phyloP scores from a whole-genome alignment of 495 filamentous ascomycete genomes.

The Penicillium samsonianum region DNA sequence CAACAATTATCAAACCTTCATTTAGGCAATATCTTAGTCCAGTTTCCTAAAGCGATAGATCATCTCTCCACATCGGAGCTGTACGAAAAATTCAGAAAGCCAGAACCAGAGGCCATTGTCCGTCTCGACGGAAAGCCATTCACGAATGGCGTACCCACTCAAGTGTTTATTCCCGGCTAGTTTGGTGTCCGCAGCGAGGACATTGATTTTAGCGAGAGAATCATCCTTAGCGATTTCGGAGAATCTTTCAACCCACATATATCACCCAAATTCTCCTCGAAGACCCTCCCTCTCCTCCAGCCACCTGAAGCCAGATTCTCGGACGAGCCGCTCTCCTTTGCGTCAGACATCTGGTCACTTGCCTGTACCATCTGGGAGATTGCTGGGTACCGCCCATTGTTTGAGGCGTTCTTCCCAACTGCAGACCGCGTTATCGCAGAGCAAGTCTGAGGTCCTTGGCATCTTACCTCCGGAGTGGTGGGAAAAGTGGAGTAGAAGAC shows the following conservation, averaged over 20 bases:
- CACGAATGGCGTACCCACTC: slow-evolving; percentile 12
- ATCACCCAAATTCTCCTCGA: slow-evolving; percentile 15
- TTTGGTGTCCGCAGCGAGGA: slow-evolving; percentile 24
- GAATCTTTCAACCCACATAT: slow-evolving; percentile 27
- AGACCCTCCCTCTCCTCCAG: slow-evolving; percentile 25
- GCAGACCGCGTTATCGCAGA: slow-evolving; percentile 29
- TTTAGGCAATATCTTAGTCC: slow-evolving; percentile 28
- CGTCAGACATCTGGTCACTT: slow-evolving; percentile 37
- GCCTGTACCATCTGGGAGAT: slow-evolving; percentile 37
- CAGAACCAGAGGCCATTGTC: slow-evolving; percentile 22
- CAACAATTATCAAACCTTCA: no score
- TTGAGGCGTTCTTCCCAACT: slow-evolving; percentile 22
- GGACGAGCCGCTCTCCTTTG: slow-evolving; percentile 30
- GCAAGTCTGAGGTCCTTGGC: slow-evolving; percentile 30
- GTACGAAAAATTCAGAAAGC: slow-evolving; percentile 24
- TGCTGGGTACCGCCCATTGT: slow-evolving; percentile 31
- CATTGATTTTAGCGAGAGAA: slow-evolving; percentile 13
- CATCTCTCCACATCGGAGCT: slow-evolving; percentile 18
- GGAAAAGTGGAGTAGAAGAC: slow-evolving; percentile 20
- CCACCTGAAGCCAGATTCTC: slow-evolving; percentile 30
- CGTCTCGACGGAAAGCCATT: slow-evolving; percentile 24
- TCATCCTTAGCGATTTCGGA: slow-evolving; percentile 31
- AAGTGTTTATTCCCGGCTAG: slow-evolving; percentile 20
- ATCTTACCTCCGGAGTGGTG: slow-evolving; percentile 35
- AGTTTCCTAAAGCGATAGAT: slow-evolving; percentile 20